Evolutionary conservation across 2,329 filamentous ascomycete genomes (phyloP).

Genomic region (Pyrenophora seminiperda): DNA sequence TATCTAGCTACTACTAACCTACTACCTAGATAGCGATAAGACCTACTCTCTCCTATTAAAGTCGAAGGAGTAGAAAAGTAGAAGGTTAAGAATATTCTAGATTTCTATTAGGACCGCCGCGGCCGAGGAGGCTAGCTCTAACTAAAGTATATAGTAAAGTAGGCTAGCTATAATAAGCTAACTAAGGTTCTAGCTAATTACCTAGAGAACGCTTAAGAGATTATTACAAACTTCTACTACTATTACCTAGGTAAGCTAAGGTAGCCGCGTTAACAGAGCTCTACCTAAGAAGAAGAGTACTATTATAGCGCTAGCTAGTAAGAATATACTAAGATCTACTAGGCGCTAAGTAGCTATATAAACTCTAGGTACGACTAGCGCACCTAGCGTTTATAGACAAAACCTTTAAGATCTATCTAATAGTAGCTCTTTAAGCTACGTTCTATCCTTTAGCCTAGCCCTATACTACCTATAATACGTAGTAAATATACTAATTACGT

Average conservation of each 20-base stretch:
- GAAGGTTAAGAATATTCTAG: too few species aligned
- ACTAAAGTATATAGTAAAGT: neutral
- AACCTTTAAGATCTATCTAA: neutral
- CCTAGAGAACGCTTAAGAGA: too few species aligned
- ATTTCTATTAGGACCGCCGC: too few species aligned
- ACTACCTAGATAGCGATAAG: neutral
- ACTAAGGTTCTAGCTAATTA: too few species aligned
- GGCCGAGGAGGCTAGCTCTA: neutral
- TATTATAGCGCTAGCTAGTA: neutral
- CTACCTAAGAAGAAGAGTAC: too few species aligned
- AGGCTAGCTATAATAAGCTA: neutral
- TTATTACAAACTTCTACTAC: too few species aligned
- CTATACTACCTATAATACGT: neutral
- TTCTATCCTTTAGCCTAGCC: neutral
- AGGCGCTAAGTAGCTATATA: neutral
- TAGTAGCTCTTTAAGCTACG: neutral
- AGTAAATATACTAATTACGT: too few species aligned
- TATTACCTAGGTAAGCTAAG: too few species aligned
- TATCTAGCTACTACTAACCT: too few species aligned
- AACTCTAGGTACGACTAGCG: neutral
- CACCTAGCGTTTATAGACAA: neutral
- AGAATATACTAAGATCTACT: neutral
- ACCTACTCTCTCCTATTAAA: neutral
- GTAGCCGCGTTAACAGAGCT: too few species aligned
- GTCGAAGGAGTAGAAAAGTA: neutral